These are phyloP conservation scores for Boletus calvinii DNA, from an alignment of 1,284 basidiomycete species.

Conservation along the genomic window DNA sequence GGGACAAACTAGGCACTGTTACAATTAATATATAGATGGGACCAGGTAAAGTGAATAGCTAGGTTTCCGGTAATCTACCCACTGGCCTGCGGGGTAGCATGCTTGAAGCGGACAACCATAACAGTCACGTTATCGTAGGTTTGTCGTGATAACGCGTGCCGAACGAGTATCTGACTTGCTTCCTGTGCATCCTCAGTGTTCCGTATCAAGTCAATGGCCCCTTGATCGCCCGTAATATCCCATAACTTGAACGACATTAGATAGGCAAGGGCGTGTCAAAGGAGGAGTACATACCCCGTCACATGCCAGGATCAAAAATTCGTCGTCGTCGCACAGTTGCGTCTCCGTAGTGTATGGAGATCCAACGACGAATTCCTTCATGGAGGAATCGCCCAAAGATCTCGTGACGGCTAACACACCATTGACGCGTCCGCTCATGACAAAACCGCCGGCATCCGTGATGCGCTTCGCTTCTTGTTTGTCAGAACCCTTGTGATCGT, in stretches of 20 bases:
- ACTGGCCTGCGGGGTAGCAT: conserved; percentile 10
- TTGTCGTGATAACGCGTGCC: conserved; percentile 85
- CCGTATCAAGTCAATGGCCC: conserved; percentile 85
- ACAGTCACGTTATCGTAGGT: conserved; percentile 93
- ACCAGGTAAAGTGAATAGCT: conserved; percentile 3
- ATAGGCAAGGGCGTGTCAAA: neutral
- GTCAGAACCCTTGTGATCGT: conserved; percentile 98
- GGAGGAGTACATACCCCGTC: conserved; percentile 78
- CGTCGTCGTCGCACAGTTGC: conserved; percentile 85
- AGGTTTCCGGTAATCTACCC: conserved; percentile 13
- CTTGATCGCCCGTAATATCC: conserved; percentile 95
- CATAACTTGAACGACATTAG: conserved; percentile 69
- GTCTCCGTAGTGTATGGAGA: conserved; percentile 98
- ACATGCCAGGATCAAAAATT: conserved; percentile 95
- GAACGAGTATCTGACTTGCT: conserved; percentile 77
- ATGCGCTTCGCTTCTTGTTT: conserved; percentile 97
- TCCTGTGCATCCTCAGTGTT: conserved; percentile 77
- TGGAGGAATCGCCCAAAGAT: conserved; percentile 93
- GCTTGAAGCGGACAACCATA: conserved; percentile 70
- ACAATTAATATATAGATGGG: conserved; percentile 10
- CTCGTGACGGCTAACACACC: conserved; percentile 96
- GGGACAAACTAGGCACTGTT: conserved; percentile 2
- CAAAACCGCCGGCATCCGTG: conserved; percentile 96
- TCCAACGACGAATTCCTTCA: conserved; percentile 99
- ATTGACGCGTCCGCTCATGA: conserved; percentile 98